phyloP scores from a whole-genome alignment of 495 filamentous ascomycete species.

The Penicillium ucsense region DNA sequence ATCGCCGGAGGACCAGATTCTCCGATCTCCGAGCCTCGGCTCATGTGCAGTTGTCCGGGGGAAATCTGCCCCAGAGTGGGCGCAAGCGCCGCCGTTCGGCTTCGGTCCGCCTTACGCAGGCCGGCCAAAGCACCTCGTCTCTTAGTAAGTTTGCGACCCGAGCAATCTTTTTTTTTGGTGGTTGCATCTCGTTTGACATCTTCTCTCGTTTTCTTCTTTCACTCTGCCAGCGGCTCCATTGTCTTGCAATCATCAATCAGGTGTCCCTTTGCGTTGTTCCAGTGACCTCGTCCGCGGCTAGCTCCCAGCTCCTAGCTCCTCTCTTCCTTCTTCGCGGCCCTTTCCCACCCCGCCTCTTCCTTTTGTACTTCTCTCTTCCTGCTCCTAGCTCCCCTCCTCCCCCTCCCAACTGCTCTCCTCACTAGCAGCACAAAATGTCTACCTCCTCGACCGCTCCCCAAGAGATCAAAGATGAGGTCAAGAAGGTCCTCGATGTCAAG shows the following conservation, averaged over 20 bases:
- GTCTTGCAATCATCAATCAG: background rate
- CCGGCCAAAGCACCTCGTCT: background rate
- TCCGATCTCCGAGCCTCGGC: conserved; percentile 27
- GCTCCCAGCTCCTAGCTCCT: background rate
- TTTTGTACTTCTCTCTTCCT: background rate
- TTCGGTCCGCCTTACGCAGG: conserved; percentile 8
- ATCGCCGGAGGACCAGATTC: conserved; percentile 6
- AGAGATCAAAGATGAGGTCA: conserved; percentile 25
- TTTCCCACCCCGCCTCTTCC: conserved; percentile 1
- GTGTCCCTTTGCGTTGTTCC: no score
- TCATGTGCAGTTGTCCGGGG: conserved; percentile 10
- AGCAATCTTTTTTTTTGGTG: background rate
- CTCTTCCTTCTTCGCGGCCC: conserved; percentile 1
- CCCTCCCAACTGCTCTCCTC: background rate
- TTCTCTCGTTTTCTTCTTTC: background rate
- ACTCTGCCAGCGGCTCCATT: background rate
- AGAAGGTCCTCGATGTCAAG: conserved; percentile 21
- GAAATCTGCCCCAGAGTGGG: background rate
- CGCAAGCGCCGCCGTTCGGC: conserved; percentile 2
- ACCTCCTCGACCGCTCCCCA: conserved; percentile 23
- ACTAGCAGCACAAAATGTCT: conserved; percentile 16
- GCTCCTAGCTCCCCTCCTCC: conserved; percentile 1
- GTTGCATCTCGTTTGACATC: background rate
- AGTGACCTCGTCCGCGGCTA: no score
- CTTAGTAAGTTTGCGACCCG: no score